Evolutionary conservation across 345 rosid genomes (phyloP).

Genomic region (Rubroshorea leprosula): DNA sequence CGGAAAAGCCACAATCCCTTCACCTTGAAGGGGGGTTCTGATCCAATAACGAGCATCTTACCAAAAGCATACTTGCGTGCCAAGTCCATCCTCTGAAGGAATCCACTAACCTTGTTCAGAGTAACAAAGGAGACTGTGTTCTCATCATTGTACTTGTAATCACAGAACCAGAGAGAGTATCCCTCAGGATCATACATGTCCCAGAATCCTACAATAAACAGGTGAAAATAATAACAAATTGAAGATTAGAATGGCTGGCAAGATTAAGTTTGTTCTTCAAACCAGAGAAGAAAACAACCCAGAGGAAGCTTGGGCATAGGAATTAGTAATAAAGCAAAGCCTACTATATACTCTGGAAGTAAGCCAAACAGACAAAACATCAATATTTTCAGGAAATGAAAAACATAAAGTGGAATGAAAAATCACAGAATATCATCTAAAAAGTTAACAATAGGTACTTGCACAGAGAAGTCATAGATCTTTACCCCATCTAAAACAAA

Average conservation of each 20-base stretch:
- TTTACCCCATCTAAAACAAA: too few species aligned
- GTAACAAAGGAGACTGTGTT: constrained; percentile 87
- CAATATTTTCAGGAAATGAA: too few species aligned
- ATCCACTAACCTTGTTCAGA: constrained; percentile 88
- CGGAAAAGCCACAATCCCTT: constrained; percentile 98
- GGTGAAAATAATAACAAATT: neutral
- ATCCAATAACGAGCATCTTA: constrained; percentile 86
- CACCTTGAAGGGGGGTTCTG: constrained; percentile 79
- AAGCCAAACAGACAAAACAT: too few species aligned
- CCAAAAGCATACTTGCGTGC: constrained; percentile 96
- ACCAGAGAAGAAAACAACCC: too few species aligned
- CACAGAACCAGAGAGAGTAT: constrained; percentile 95
- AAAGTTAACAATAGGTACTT: neutral
- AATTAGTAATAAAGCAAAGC: too few species aligned
- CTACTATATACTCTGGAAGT: too few species aligned
- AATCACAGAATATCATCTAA: too few species aligned
- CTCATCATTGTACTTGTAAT: constrained; percentile 96
- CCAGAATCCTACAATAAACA: constrained; percentile 76
- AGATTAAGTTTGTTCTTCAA: too few species aligned
- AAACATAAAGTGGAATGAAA: too few species aligned
- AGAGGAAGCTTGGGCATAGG: too few species aligned
- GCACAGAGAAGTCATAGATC: neutral
- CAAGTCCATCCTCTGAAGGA: constrained; percentile 93
- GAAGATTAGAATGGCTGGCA: too few species aligned
- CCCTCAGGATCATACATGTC: constrained; percentile 99